These are phyloP conservation scores for Ceratocystis colombiana DNA, from an alignment of 2,329 filamentous ascomycete species.

Conservation along the genomic window DNA sequence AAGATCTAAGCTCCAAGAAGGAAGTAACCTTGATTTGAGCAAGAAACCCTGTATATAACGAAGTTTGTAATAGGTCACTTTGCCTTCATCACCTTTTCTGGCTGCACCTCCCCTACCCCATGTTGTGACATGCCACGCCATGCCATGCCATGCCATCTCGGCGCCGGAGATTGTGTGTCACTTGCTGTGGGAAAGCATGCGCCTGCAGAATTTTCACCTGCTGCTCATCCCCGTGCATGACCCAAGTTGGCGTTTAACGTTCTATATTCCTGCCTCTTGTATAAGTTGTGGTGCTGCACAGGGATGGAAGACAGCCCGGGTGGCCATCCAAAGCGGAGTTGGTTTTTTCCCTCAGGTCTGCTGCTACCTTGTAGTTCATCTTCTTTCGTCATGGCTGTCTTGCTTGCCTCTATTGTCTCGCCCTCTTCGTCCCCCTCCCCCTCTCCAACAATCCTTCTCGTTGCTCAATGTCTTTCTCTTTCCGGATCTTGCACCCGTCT, in stretches of 20 bases:
- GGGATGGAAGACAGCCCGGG: neutral
- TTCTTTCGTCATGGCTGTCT: slow-evolving; percentile 6
- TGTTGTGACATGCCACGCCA: no score
- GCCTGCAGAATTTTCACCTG: neutral
- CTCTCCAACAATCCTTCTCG: neutral
- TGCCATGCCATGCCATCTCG: neutral
- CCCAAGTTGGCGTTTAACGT: neutral
- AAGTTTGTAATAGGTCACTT: no score
- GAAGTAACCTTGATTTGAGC: neutral
- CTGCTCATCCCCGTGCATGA: neutral
- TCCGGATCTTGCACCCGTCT: neutral
- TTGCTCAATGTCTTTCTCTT: neutral
- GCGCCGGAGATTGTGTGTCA: neutral
- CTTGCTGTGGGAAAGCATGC: neutral
- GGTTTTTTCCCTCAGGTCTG: neutral
- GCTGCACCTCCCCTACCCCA: no score
- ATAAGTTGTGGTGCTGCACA: neutral
- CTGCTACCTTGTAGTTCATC: neutral
- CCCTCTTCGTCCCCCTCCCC: slow-evolving; percentile 19
- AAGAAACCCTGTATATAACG: neutral
- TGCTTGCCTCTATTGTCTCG: slow-evolving; percentile 14
- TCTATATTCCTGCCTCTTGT: neutral
- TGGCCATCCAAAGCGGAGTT: neutral
- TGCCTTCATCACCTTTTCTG: no score
- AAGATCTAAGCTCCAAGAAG: neutral